Conservation (phyloP, 2,329 filamentous ascomycete genomes). For the Trichoderma aggressivum region DNA sequence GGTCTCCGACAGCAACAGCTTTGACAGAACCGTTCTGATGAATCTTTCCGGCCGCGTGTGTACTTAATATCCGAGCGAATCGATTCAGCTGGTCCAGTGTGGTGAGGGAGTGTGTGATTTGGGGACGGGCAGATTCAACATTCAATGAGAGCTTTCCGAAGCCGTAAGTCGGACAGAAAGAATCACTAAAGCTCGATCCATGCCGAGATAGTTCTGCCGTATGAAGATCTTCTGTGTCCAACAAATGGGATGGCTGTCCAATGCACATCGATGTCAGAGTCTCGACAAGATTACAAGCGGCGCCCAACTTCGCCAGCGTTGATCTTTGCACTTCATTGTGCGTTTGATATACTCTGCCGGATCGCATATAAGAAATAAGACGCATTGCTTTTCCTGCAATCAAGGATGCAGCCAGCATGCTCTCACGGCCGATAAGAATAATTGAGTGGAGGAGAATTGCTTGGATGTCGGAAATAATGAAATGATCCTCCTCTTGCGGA, state of each 20-base stretch:
- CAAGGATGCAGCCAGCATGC: background rate
- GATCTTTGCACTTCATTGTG: background rate
- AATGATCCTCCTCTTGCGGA: background rate
- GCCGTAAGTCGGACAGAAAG: background rate
- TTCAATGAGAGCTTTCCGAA: background rate
- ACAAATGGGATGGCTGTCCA: background rate
- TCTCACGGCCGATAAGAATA: conserved; percentile 1
- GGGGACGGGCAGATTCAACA: background rate
- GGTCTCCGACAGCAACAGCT: conserved; percentile 5
- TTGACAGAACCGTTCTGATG: background rate
- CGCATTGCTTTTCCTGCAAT: background rate
- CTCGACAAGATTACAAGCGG: conserved; percentile 7
- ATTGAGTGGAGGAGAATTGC: conserved; percentile 8
- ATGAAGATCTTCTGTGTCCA: background rate
- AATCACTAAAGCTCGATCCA: background rate
- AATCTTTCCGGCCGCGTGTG: background rate
- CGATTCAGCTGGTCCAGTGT: background rate
- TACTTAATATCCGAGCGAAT: conserved; percentile 10
- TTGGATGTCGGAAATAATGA: background rate
- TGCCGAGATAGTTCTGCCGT: background rate
- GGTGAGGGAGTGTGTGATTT: background rate
- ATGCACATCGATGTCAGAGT: background rate
- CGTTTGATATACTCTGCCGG: background rate
- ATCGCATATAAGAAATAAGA: background rate
- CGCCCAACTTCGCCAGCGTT: background rate